phyloP scores from a whole-genome alignment of 169 alveolate genomes.

The Babesia ovata region DNA sequence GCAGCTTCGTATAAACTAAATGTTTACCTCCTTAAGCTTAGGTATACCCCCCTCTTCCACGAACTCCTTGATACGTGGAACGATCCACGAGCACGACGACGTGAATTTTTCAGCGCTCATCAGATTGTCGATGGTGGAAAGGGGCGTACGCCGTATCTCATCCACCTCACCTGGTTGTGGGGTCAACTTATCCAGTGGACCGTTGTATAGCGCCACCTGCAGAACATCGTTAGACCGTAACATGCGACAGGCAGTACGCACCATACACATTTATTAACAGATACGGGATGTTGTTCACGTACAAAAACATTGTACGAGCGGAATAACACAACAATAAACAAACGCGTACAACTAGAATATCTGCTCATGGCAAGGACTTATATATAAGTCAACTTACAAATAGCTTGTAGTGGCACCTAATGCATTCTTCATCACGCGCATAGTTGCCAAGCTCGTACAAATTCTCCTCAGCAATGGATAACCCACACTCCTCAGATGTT shows the following conservation, averaged over 20 bases:
- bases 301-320: too few species aligned
- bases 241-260: too few species aligned
- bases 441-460: constrained; percentile 61
- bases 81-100: constrained; percentile 32
- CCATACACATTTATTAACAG: too few species aligned
- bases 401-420: constrained; percentile 51
- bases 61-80: constrained; percentile 17
- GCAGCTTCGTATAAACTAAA: background rate
- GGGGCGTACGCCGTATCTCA: constrained; percentile 19
- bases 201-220: constrained; percentile 41
- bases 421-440: constrained; percentile 51
- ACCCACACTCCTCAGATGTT: constrained; percentile 71
- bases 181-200: constrained; percentile 23
- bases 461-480: constrained; percentile 60
- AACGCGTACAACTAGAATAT: background rate
- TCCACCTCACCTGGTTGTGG: constrained; percentile 48
- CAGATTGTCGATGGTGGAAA: constrained; percentile 21
- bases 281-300: too few species aligned
- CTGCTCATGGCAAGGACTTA: too few species aligned
- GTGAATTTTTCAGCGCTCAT: constrained; percentile 15
- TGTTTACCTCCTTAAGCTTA: constrained; percentile 4
- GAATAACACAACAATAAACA: background rate
- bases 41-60: constrained; percentile 24
- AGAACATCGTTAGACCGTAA: background rate
- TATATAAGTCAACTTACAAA: constrained; percentile 24